A percentile compares a stretch with the other conserved stretches of the same genome.
phyloP scores from a whole-genome alignment of 2,329 filamentous ascomycete species.

The Dendrostoma leiphaemia region DNA sequence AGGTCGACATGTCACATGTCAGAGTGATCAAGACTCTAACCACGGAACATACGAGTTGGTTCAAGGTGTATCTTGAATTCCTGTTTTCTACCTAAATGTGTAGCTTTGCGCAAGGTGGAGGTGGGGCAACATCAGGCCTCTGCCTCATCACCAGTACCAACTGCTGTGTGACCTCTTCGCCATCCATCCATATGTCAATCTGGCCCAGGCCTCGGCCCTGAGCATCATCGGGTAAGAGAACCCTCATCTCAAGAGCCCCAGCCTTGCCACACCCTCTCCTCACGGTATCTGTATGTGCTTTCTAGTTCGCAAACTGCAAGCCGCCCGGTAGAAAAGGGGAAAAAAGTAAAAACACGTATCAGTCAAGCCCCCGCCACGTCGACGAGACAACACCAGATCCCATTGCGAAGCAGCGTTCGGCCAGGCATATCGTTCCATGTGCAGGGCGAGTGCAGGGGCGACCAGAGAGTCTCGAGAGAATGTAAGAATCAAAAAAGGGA shows the following conservation, averaged over 20 bases:
- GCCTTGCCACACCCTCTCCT: background rate
- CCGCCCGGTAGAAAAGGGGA: background rate
- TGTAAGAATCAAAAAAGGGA: slow-evolving; percentile 21
- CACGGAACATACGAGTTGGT: background rate
- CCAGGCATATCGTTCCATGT: background rate
- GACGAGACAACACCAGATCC: slow-evolving; percentile 2
- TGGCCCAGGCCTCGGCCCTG: background rate
- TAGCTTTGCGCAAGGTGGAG: slow-evolving; percentile 5
- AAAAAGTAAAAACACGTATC: background rate
- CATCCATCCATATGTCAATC: slow-evolving; percentile 2
- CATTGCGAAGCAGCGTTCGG: background rate
- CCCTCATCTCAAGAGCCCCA: background rate
- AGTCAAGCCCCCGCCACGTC: background rate
- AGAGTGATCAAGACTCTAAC: background rate
- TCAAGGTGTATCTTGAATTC: slow-evolving; percentile 17
- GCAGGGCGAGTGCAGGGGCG: slow-evolving; percentile 1
- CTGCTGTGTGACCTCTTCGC: background rate
- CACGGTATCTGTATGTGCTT: background rate
- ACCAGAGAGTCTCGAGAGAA: slow-evolving; percentile 17
- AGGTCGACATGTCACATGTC: too few relatives aligned
- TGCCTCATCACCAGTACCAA: background rate
- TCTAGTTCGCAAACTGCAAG: slow-evolving; percentile 7
- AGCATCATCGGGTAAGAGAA: background rate
- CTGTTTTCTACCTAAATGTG: slow-evolving; percentile 17
- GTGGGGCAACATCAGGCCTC: slow-evolving; percentile 2